Conservation (phyloP, 768 basidiomycete species). For the Xerocomellus dryophilus region DNA sequence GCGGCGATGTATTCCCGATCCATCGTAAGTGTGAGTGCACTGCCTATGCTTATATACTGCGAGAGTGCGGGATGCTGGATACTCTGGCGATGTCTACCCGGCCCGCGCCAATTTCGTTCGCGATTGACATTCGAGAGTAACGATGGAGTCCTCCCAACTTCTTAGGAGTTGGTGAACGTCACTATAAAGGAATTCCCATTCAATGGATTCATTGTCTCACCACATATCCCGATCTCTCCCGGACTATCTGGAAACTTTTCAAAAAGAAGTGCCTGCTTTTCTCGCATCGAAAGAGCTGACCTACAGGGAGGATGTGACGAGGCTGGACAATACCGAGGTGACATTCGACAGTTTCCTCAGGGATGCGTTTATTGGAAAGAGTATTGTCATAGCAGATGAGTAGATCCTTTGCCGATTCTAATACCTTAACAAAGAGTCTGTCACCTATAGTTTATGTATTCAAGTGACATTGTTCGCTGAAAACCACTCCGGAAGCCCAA, state of each 20-base stretch:
- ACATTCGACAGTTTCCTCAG: slow-evolving; percentile 6
- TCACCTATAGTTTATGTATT: background rate
- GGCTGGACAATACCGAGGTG: slow-evolving; percentile 34
- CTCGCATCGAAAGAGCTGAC: slow-evolving; percentile 47
- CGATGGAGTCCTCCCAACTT: too few species aligned
- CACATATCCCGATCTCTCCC: slow-evolving; percentile 19
- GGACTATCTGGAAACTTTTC: slow-evolving; percentile 43
- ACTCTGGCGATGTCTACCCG: background rate
- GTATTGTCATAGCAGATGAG: slow-evolving; percentile 2
- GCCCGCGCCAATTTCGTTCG: background rate
- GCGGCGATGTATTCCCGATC: too few species aligned
- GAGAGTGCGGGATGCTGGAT: too few species aligned
- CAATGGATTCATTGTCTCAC: too few species aligned
- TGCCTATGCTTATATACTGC: too few species aligned
- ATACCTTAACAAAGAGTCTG: background rate
- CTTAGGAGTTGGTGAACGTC: slow-evolving; percentile 1
- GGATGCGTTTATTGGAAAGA: slow-evolving; percentile 11
- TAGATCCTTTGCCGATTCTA: background rate
- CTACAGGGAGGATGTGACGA: slow-evolving; percentile 43
- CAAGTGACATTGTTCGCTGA: too few species aligned
- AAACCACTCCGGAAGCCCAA: background rate
- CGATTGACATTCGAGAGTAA: background rate
- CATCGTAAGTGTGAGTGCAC: too few species aligned
- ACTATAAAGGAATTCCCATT: too few species aligned
- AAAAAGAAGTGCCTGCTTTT: slow-evolving; percentile 36